phyloP scores from a whole-genome alignment of 495 filamentous ascomycete species.

The Penicillium roqueforti region DNA sequence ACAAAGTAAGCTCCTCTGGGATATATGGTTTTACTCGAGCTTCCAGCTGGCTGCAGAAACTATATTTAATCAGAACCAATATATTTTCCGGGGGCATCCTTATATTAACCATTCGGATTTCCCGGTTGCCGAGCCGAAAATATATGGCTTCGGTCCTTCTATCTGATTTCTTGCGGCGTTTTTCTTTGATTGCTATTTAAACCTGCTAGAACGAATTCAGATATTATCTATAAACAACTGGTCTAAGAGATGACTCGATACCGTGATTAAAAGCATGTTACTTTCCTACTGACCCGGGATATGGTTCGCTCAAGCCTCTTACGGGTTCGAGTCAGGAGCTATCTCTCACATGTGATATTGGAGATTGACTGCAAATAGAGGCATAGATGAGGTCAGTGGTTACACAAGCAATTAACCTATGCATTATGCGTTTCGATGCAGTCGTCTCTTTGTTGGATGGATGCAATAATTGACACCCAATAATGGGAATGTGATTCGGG shows the following conservation, averaged over 20 bases:
- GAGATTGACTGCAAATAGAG: background rate
- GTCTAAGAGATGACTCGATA: background rate
- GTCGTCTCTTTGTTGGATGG: background rate
- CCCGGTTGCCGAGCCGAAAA: background rate
- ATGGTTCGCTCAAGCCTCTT: background rate
- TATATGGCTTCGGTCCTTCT: too few species aligned
- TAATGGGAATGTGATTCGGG: constrained; percentile 10
- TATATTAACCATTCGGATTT: background rate
- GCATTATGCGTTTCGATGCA: background rate
- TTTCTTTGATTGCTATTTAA: background rate
- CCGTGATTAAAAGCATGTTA: background rate
- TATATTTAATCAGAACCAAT: background rate
- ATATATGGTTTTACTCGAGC: constrained; percentile 9
- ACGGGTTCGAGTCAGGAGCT: background rate
- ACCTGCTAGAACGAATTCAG: background rate
- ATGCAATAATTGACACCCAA: background rate
- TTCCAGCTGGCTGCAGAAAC: background rate
- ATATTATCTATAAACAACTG: background rate
- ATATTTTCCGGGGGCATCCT: background rate
- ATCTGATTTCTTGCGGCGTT: too few species aligned
- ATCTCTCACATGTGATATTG: constrained; percentile 4
- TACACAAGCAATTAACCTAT: constrained; percentile 1
- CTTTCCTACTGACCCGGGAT: background rate
- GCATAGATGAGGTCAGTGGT: background rate
- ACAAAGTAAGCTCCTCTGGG: constrained; percentile 4